A percentile compares a stretch with the other conserved stretches of the same genome.
These are phyloP conservation scores for Ramularia collo-cygni DNA, from an alignment of 2,329 filamentous ascomycete species.

Conservation along the genomic window DNA sequence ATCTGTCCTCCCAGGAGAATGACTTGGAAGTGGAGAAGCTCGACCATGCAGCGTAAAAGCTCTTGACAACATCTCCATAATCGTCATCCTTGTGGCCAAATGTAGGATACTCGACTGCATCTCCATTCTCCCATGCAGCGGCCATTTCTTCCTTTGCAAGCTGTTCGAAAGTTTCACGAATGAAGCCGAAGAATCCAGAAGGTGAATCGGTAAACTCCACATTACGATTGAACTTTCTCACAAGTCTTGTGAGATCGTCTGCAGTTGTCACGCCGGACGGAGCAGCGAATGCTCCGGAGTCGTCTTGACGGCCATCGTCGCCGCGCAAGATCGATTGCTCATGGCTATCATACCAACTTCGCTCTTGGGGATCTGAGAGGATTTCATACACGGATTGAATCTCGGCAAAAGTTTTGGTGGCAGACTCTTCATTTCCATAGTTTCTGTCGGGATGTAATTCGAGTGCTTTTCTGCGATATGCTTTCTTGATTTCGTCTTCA, in stretches of 20 bases:
- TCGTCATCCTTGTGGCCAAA: slow-evolving; percentile 73
- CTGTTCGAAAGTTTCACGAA: slow-evolving; percentile 70
- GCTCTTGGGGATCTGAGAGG: slow-evolving; percentile 90
- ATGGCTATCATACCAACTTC: slow-evolving; percentile 96
- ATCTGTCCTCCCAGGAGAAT: slow-evolving; percentile 85
- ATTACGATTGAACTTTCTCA: slow-evolving; percentile 70
- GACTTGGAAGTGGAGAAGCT: slow-evolving; percentile 77
- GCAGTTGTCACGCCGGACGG: slow-evolving; percentile 56
- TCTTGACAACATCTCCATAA: slow-evolving; percentile 68
- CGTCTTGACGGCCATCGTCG: slow-evolving; percentile 39
- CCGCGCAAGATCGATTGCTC: slow-evolving; percentile 74
- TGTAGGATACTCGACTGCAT: slow-evolving; percentile 63
- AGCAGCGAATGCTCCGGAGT: slow-evolving; percentile 18
- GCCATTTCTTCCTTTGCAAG: slow-evolving; percentile 77
- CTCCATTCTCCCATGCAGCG: slow-evolving; percentile 58
- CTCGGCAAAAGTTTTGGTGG: slow-evolving; percentile 82
- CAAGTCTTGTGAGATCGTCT: slow-evolving; percentile 69
- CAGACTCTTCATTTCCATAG: slow-evolving; percentile 72
- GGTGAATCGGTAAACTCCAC: slow-evolving; percentile 75
- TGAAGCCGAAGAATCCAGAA: slow-evolving; percentile 75
- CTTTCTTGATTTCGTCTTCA: slow-evolving; percentile 90
- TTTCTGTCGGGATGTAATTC: slow-evolving; percentile 95
- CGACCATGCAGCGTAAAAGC: slow-evolving; percentile 76
- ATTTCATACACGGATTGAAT: slow-evolving; percentile 91
- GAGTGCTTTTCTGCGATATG: slow-evolving; percentile 82